Percentiles rank a stretch among this genome's conserved stretches.
These are phyloP conservation scores for Cephalotrichum gorgonifer DNA, from an alignment of 2,329 filamentous ascomycete genomes.

Conservation along the genomic window DNA sequence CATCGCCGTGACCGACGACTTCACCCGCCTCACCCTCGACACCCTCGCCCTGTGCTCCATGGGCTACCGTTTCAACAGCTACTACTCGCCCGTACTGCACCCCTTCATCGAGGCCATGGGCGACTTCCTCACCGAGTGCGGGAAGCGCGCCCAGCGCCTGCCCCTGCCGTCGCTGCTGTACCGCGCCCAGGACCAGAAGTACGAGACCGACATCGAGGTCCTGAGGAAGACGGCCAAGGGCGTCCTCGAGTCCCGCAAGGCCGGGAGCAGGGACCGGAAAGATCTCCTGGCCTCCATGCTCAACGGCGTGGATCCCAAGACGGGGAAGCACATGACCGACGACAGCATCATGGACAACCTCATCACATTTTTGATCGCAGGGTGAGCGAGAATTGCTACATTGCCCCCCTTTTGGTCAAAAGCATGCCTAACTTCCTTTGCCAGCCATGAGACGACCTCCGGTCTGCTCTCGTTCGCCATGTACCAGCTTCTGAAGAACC, in stretches of 20 bases:
- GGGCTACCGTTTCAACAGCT: constrained; percentile 65
- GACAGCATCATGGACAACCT: constrained; percentile 58
- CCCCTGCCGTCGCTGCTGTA: constrained; percentile 37
- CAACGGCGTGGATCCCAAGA: constrained; percentile 54
- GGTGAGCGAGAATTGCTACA: constrained; percentile 39
- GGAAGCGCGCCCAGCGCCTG: constrained; percentile 33
- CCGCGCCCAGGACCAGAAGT: constrained; percentile 37
- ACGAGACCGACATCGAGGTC: constrained; percentile 40
- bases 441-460: too few relatives aligned
- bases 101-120: constrained; percentile 62
- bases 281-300: constrained; percentile 65
- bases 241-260: constrained; percentile 48
- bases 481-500: constrained; percentile 55
- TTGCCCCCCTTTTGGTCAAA: too few relatives aligned
- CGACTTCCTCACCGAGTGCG: constrained; percentile 48
- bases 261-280: constrained; percentile 35
- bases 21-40: constrained; percentile 63
- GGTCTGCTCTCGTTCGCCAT: constrained; percentile 56
- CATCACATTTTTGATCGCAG: constrained; percentile 62
- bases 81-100: constrained; percentile 58
- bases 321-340: constrained; percentile 53
- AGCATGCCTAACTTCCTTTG: constrained; percentile 39
- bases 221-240: constrained; percentile 46
- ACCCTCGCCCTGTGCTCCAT: constrained; percentile 63
- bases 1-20: constrained; percentile 55